A percentile compares a stretch with the other conserved stretches of the same genome.
phyloP scores from a whole-genome alignment of 2,329 filamentous ascomycete genomes.

The Pochonia chlamydosporia region DNA sequence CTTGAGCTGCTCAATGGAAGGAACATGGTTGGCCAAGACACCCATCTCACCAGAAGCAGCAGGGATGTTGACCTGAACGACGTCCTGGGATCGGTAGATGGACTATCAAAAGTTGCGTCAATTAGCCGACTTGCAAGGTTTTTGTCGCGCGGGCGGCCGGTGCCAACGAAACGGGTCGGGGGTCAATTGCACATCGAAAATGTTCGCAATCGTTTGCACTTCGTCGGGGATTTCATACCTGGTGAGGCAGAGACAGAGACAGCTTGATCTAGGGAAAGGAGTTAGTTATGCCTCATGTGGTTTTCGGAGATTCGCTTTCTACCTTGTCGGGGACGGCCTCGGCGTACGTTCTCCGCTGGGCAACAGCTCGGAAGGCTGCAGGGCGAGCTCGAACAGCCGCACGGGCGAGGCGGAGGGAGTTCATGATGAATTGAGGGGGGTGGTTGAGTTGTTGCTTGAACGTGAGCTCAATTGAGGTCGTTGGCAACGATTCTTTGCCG shows the following conservation, averaged over 20 bases:
- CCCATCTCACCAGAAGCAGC: conserved; percentile 99
- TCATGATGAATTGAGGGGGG: conserved; percentile 63
- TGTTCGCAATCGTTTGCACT: conserved; percentile 13
- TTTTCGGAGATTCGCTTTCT: conserved; percentile 24
- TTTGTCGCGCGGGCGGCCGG: conserved; percentile 12
- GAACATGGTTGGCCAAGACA: conserved; percentile 98
- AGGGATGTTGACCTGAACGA: conserved; percentile 96
- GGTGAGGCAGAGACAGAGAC: conserved; percentile 93
- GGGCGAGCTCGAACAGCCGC: conserved; percentile 80
- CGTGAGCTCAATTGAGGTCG: conserved; percentile 34
- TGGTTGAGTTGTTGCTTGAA: conserved; percentile 45
- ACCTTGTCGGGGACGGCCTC: conserved; percentile 81
- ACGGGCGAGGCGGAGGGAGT: conserved; percentile 88
- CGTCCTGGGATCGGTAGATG: conserved; percentile 62
- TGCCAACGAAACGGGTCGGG: conserved; percentile 7
- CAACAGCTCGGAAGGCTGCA: conserved; percentile 65
- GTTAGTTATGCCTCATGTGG: conserved; percentile 16
- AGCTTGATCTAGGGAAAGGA: conserved; percentile 70
- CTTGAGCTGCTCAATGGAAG: conserved; percentile 98
- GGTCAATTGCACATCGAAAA: conserved; percentile 21
- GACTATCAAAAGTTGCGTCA: conserved; percentile 50
- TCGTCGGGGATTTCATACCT: conserved; percentile 60
- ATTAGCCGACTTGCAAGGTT: conserved; percentile 36
- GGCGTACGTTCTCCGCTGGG: conserved; percentile 87
- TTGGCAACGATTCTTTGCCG: conserved; percentile 42